These are phyloP conservation scores for Nigrograna mackinnonii DNA, from an alignment of 2,329 filamentous ascomycete species.

Conservation along the genomic window DNA sequence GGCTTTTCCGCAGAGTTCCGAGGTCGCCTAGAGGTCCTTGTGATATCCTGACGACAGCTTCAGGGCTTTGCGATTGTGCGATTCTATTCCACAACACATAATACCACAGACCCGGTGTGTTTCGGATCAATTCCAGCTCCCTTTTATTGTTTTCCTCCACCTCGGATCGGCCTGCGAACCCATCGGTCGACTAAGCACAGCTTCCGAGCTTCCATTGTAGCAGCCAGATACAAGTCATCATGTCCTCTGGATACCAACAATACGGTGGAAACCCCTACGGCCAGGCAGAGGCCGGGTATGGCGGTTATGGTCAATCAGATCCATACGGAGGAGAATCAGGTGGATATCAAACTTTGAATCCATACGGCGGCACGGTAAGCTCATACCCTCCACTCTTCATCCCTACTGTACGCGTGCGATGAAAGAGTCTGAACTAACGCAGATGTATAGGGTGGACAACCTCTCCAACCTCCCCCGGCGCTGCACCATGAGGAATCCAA, in stretches of 20 bases:
- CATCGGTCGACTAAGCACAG: too few species aligned
- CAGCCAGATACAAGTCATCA: too few species aligned
- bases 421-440: constrained; percentile 9
- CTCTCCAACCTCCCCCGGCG: constrained; percentile 28
- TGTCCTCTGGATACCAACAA: constrained; percentile 61
- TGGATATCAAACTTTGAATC: constrained; percentile 32
- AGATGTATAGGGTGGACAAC: constrained; percentile 22
- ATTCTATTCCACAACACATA: too few species aligned
- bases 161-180: too few species aligned
- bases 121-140: too few species aligned
- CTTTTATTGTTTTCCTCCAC: too few species aligned
- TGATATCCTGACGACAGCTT: too few species aligned
- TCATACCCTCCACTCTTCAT: not conserved
- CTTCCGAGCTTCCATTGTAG: too few species aligned
- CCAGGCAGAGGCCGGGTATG: constrained; percentile 40
- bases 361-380: constrained; percentile 24
- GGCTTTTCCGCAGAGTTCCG: too few species aligned
- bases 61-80: too few species aligned
- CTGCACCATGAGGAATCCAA: constrained; percentile 39
- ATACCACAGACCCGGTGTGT: too few species aligned
- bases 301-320: constrained; percentile 23
- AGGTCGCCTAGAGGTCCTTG: too few species aligned
- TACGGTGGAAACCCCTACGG: constrained; percentile 66
- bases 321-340: constrained; percentile 39
- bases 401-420: not conserved